A percentile compares a stretch with the other conserved stretches of the same genome.
Evolutionary conservation across 2,329 filamentous ascomycete genomes (phyloP).

Genomic region (Penicillium hordei): DNA sequence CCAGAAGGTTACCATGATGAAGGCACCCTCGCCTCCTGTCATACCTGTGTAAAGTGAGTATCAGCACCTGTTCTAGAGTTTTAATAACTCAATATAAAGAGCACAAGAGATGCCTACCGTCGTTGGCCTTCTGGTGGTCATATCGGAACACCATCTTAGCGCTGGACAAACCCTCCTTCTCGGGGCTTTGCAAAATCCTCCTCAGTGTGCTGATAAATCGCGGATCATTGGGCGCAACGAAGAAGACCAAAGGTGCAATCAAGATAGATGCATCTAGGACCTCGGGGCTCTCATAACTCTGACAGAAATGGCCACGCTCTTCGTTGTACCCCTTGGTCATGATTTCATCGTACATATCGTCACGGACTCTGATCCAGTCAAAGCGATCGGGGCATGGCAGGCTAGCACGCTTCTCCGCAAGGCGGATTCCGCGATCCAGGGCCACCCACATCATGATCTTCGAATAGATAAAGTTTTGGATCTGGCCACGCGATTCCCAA

Average conservation of each 20-base stretch:
- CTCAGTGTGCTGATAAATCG: slow-evolving; percentile 72
- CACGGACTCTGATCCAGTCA: slow-evolving; percentile 66
- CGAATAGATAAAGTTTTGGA: slow-evolving; percentile 78
- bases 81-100: not conserved
- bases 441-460: slow-evolving; percentile 83
- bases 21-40: slow-evolving; percentile 71
- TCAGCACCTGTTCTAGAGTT: slow-evolving; percentile 18
- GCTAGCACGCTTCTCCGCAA: slow-evolving; percentile 68
- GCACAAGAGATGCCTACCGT: slow-evolving; percentile 53
- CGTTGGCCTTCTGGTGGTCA: slow-evolving; percentile 66
- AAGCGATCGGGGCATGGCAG: slow-evolving; percentile 70
- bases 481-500: slow-evolving; percentile 75
- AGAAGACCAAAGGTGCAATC: slow-evolving; percentile 76
- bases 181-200: slow-evolving; percentile 67
- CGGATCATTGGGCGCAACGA: slow-evolving; percentile 74
- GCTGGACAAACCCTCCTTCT: slow-evolving; percentile 73
- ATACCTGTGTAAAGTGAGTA: slow-evolving; percentile 54
- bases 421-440: slow-evolving; percentile 70
- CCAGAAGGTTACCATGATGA: slow-evolving; percentile 83
- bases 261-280: slow-evolving; percentile 72
- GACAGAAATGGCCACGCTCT: slow-evolving; percentile 67
- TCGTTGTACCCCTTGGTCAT: slow-evolving; percentile 77
- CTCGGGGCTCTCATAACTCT: slow-evolving; percentile 71
- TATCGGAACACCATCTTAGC: slow-evolving; percentile 76
- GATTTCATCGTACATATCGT: slow-evolving; percentile 70